Evolutionary conservation across 2,329 filamentous ascomycete genomes (phyloP), one percentile per base, ranked within the genome.

Genomic region (Pseudocercospora fuligena): DNA sequence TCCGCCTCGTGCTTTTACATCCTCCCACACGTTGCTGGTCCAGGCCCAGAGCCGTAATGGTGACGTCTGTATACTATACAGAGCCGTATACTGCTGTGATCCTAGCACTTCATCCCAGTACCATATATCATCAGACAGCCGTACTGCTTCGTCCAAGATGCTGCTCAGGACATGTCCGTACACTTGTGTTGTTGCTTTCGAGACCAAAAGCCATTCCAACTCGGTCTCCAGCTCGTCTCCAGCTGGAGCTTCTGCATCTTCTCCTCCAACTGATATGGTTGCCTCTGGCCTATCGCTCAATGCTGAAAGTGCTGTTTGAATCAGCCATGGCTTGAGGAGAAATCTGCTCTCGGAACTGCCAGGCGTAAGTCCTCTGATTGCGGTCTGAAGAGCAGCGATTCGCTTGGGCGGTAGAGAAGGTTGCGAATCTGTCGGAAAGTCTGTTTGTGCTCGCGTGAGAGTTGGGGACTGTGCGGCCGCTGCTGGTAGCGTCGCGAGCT

Each of bases 81-180:
- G 78, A 33, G 89, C 90, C 70, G 92, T 94, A 74, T 90, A 92
- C 58, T 88, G 85, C 72, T 92, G 90, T 0, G 92, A 96, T 9
- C 88, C 87, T 31, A 97, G 81, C 1, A 97, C 87, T 71, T 95
- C 91, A 75, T 97, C 92, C 95, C 95, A 99, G 78, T 98, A 98
- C 88, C 91, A 94, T 25, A 97, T 90, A 72, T 97, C 93, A 70
- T 97, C 90, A 73, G 89, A 92, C 19, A 99, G 80, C 0, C 90
- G 90, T 11, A 94, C 89, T 11, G 93, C 96, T 73, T 95, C 91
- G 63, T 94, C 90, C 11, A 97, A 81, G 3, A 98, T 85, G 0
- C 87, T 89, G 72, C 89, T 89, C 72, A 97, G 82, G 47, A 97
- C 86, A 58, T 92, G 82, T 3, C 94, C 94, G 75, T 97, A 96